Percentiles rank a stretch among this genome's conserved stretches.
Evolutionary conservation across 2,329 filamentous ascomycete species (phyloP).

Genomic region (Colletotrichum godetiae): DNA sequence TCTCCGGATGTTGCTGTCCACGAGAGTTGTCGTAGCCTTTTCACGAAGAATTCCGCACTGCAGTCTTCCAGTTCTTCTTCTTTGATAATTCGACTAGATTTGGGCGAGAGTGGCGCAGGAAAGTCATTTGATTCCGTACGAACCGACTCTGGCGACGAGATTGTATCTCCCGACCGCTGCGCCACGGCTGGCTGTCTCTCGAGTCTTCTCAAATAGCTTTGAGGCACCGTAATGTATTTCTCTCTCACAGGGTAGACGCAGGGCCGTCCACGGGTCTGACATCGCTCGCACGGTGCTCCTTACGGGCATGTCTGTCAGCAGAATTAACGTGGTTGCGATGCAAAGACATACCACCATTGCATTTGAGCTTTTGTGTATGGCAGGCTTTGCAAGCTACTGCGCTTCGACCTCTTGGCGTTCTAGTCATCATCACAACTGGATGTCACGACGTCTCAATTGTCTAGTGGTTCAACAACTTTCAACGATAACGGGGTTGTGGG

Average conservation of each 20-base stretch:
- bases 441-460: background rate
- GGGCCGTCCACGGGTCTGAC: background rate
- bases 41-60: constrained; percentile 35
- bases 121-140: background rate
- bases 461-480: background rate
- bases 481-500: background rate
- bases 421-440: background rate
- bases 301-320: background rate
- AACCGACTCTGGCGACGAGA: background rate
- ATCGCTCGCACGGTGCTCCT: constrained; percentile 22
- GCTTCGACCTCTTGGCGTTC: constrained; percentile 26
- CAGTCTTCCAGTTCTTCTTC: constrained; percentile 29
- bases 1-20: background rate
- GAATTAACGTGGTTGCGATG: background rate
- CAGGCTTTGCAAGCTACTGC: constrained; percentile 35
- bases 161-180: background rate
- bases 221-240: constrained; percentile 21
- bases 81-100: background rate
- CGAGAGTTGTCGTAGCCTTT: constrained; percentile 30
- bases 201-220: constrained; percentile 35
- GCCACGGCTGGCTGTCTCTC: constrained; percentile 17
- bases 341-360: constrained; percentile 27
- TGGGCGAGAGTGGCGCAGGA: background rate
- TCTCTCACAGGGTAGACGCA: constrained; percentile 36
- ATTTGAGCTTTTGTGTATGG: constrained; percentile 37